Evolutionary conservation across 129 eudicot genomes (phyloP).

Genomic region (Gnaphalium uliginosum): DNA sequence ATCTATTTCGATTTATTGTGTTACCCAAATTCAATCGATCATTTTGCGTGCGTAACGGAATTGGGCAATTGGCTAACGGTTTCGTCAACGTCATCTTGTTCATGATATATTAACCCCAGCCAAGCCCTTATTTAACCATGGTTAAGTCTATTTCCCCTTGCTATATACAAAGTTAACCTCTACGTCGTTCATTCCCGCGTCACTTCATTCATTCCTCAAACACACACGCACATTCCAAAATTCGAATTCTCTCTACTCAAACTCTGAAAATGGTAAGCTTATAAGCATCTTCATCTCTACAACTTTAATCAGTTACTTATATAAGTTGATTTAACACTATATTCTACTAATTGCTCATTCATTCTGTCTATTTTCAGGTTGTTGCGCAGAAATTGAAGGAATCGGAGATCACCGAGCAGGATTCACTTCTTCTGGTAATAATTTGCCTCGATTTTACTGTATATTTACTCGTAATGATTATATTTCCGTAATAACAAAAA

Average conservation of each 20-base stretch:
- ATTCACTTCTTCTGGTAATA: constrained; percentile 83
- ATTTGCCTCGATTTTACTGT: constrained; percentile 1
- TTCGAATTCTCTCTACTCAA: constrained; percentile 25
- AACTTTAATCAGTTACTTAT: neutral
- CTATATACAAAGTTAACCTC: constrained; percentile 24
- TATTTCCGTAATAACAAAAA: neutral
- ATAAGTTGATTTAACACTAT: neutral
- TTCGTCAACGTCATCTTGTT: constrained; percentile 23
- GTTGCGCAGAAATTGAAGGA: constrained; percentile 92
- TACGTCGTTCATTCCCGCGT: constrained; percentile 42
- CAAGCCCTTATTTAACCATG: constrained; percentile 19
- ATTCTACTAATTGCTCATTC: constrained; percentile 2
- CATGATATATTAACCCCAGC: constrained; percentile 27
- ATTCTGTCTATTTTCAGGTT: constrained; percentile 54
- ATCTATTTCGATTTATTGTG: no score
- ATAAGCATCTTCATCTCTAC: constrained; percentile 13
- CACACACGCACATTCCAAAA: constrained; percentile 6
- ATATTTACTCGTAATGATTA: constrained; percentile 12
- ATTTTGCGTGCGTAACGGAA: no score
- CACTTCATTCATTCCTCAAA: constrained; percentile 29
- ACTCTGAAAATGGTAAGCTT: constrained; percentile 36
- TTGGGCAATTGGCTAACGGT: neutral
- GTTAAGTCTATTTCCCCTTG: constrained; percentile 17
- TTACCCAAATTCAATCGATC: no score
- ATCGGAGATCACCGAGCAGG: constrained; percentile 95